Evolutionary conservation across 2,329 filamentous ascomycete species (phyloP).

Genomic region (Pyricularia sp.): DNA sequence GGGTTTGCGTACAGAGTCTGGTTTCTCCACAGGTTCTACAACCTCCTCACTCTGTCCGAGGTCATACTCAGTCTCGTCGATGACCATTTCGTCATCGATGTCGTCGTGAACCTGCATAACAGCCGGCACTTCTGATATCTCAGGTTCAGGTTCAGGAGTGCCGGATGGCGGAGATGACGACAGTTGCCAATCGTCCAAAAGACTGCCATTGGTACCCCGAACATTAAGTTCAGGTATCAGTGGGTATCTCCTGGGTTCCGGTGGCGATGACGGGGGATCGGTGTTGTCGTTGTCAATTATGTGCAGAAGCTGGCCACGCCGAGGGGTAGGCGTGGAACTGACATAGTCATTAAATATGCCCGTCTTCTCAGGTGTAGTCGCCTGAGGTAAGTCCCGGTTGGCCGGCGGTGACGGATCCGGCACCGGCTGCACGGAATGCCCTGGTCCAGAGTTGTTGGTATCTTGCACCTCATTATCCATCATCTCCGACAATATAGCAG

Average conservation of each 20-base stretch:
- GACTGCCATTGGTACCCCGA: slow-evolving; percentile 26
- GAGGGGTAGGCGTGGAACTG: slow-evolving; percentile 47
- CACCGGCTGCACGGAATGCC: slow-evolving; percentile 5
- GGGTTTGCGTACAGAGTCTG: not conserved
- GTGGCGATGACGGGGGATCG: slow-evolving; percentile 46
- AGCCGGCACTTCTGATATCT: not conserved
- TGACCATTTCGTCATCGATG: slow-evolving; percentile 1
- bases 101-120: not conserved
- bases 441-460: slow-evolving; percentile 9
- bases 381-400: slow-evolving; percentile 9
- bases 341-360: slow-evolving; percentile 37
- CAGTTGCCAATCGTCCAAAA: slow-evolving; percentile 37
- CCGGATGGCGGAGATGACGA: slow-evolving; percentile 41
- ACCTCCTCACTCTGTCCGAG: not conserved
- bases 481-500: slow-evolving; percentile 42
- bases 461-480: not conserved
- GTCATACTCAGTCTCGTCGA: not conserved
- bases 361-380: slow-evolving; percentile 32
- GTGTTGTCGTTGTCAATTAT: slow-evolving; percentile 29
- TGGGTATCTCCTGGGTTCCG: slow-evolving; percentile 38
- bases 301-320: slow-evolving; percentile 39
- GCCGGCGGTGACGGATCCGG: slow-evolving; percentile 4
- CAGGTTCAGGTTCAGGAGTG: slow-evolving; percentile 27
- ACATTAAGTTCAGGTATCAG: slow-evolving; percentile 38
- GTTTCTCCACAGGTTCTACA: not conserved